Conservation (phyloP, 2,329 filamentous ascomycete species). For the Ophiostoma sp. region DNA sequence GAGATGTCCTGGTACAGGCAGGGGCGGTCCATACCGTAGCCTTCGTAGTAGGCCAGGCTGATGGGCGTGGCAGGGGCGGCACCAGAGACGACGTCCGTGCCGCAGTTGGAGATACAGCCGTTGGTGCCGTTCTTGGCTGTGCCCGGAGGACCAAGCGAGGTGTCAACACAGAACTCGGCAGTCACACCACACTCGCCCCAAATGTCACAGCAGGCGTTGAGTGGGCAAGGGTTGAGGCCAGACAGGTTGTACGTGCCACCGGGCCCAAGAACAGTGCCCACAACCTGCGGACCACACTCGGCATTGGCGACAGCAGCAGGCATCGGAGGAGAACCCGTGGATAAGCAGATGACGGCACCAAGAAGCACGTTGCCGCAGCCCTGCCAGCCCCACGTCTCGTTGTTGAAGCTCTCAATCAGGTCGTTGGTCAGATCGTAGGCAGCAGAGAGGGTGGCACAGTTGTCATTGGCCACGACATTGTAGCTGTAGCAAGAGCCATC, state of each 20-base stretch:
- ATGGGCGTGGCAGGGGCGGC: background rate
- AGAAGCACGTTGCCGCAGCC: slow-evolving; percentile 37
- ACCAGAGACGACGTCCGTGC: slow-evolving; percentile 37
- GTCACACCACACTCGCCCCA: slow-evolving; percentile 50
- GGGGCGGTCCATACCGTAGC: slow-evolving; percentile 35
- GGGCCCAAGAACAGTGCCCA: slow-evolving; percentile 33
- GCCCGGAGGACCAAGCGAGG: slow-evolving; percentile 31
- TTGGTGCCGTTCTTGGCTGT: slow-evolving; percentile 38
- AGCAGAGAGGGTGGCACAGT: slow-evolving; percentile 38
- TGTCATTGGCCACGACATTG: slow-evolving; percentile 37
- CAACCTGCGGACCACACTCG: slow-evolving; percentile 40
- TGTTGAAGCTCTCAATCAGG: slow-evolving; percentile 36
- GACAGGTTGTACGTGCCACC: slow-evolving; percentile 29
- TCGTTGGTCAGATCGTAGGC: slow-evolving; percentile 20
- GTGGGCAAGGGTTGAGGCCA: slow-evolving; percentile 36
- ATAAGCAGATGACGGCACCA: slow-evolving; percentile 39
- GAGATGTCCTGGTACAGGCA: slow-evolving; percentile 37
- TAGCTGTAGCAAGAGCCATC: slow-evolving; percentile 43
- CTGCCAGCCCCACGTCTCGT: slow-evolving; percentile 43
- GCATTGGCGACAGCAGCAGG: slow-evolving; percentile 37
- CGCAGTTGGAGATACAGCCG: slow-evolving; percentile 46
- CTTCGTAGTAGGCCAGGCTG: slow-evolving; percentile 42
- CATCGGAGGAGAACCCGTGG: slow-evolving; percentile 39
- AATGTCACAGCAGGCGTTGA: slow-evolving; percentile 38
- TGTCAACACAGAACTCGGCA: slow-evolving; percentile 44